phyloP scores from a whole-genome alignment of 1,139 yeast genomes.

The Ashbya aceris region DNA sequence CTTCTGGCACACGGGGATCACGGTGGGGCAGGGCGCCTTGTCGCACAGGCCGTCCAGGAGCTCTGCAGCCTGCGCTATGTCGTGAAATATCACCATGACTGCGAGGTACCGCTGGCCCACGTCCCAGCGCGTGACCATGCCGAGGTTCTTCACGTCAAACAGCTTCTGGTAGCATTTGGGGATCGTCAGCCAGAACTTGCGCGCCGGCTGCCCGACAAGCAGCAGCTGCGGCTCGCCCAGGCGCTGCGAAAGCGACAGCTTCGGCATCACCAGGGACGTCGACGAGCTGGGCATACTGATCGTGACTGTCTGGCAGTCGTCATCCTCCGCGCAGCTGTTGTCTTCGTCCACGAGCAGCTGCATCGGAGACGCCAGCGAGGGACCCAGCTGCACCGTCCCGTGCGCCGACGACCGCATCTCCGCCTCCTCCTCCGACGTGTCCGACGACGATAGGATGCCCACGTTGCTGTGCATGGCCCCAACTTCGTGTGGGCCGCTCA shows the following conservation, averaged over 20 bases:
- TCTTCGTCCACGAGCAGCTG: neutral
- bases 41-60: conserved; percentile 4
- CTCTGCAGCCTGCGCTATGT: conserved; percentile 7
- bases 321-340: conserved; percentile 7
- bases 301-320: conserved; percentile 20
- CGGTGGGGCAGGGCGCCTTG: conserved; percentile 20
- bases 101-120: conserved; percentile 16
- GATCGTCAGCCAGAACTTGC: conserved; percentile 18
- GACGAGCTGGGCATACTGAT: conserved; percentile 23
- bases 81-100: conserved; percentile 22
- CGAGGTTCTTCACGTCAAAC: conserved; percentile 17
- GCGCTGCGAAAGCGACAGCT: conserved; percentile 18
- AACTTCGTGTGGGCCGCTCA: neutral
- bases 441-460: conserved; percentile 21
- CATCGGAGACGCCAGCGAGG: neutral
- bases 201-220: conserved; percentile 22
- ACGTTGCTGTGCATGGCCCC: conserved; percentile 4
- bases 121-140: conserved; percentile 10
- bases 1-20: conserved; percentile 21
- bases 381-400: neutral
- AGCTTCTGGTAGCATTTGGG: conserved; percentile 18
- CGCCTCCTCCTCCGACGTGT: conserved; percentile 27
- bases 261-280: conserved; percentile 29
- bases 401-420: conserved; percentile 10
- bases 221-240: conserved; percentile 16